Conservation (phyloP, 805 yeast species). For the Lachancea nothofagi region DNA sequence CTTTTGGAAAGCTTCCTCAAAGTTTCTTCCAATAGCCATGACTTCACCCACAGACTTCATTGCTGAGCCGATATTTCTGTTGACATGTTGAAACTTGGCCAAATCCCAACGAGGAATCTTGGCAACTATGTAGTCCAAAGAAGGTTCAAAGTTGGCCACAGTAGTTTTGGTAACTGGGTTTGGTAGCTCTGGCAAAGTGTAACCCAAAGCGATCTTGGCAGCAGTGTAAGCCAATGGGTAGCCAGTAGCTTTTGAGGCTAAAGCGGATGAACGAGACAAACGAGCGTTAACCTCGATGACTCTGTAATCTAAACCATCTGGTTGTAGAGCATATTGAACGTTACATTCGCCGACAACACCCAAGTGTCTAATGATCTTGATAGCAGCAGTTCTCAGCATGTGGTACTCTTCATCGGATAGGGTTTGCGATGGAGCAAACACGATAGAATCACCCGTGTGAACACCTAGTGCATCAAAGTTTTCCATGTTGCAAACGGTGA, state of each 20-base stretch:
- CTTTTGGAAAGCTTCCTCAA: slow-evolving; percentile 96
- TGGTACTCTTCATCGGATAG: slow-evolving; percentile 95
- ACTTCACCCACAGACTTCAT: slow-evolving; percentile 99
- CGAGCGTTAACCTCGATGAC: slow-evolving; percentile 98
- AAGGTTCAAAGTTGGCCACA: slow-evolving; percentile 94
- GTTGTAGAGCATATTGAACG: slow-evolving; percentile 93
- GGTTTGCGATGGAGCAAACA: slow-evolving; percentile 98
- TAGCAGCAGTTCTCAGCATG: slow-evolving; percentile 96
- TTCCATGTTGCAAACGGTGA: slow-evolving; percentile 98
- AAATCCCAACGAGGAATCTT: slow-evolving; percentile 99
- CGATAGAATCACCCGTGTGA: slow-evolving; percentile 98
- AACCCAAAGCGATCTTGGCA: slow-evolving; percentile 92
- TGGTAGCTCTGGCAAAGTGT: slow-evolving; percentile 90
- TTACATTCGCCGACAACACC: slow-evolving; percentile 99
- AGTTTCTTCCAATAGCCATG: slow-evolving; percentile 97
- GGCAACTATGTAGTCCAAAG: slow-evolving; percentile 92
- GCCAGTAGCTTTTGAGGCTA: slow-evolving; percentile 98
- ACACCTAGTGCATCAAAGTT: slow-evolving; percentile 97
- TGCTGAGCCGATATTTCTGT: slow-evolving; percentile 87
- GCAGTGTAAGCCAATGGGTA: slow-evolving; percentile 98
- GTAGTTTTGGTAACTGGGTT: slow-evolving; percentile 96
- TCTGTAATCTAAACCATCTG: slow-evolving; percentile 91
- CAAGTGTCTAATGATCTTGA: slow-evolving; percentile 92
- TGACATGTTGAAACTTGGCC: slow-evolving; percentile 90
- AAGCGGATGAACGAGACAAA: slow-evolving; percentile 92